Conservation (phyloP, 108 stramenopile genomes). For the Skeletonema tropicum region DNA sequence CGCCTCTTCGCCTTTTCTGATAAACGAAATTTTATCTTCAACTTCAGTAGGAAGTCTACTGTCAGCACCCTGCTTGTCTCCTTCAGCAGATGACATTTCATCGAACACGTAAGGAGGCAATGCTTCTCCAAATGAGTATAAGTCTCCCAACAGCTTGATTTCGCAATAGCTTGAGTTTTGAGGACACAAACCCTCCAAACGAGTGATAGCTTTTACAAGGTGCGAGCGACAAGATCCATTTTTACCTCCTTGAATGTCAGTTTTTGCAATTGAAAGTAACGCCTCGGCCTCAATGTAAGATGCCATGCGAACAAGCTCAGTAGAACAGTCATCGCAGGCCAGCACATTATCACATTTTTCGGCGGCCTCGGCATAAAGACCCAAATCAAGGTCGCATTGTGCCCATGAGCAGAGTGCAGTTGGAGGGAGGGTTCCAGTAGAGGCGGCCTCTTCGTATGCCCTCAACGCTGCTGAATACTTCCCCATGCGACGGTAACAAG, state of each 20-base stretch:
- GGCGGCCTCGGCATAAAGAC: conserved; percentile 62
- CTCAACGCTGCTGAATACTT: conserved; percentile 68
- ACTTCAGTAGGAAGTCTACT: conserved; percentile 10
- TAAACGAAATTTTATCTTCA: conserved; percentile 45
- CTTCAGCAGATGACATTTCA: background rate
- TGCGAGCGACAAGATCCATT: conserved; percentile 53
- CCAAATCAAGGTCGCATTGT: conserved; percentile 74
- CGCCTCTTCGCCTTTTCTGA: conserved; percentile 53
- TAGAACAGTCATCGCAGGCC: conserved; percentile 11
- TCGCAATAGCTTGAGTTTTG: conserved; percentile 36
- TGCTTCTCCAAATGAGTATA: conserved; percentile 65
- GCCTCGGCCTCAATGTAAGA: conserved; percentile 58
- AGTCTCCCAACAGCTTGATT: conserved; percentile 74
- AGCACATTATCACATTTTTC: conserved; percentile 58
- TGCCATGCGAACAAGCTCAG: conserved; percentile 36
- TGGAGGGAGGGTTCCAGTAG: conserved; percentile 35
- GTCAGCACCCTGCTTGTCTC: conserved; percentile 19
- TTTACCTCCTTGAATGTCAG: conserved; percentile 67
- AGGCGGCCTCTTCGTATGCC: conserved; percentile 57
- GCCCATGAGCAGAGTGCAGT: conserved; percentile 62
- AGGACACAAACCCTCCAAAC: conserved; percentile 15
- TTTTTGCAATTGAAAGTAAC: conserved; percentile 54
- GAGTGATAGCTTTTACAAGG: conserved; percentile 44
- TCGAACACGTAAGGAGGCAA: conserved; percentile 63
- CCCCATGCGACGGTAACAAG: conserved; percentile 65